Evolutionary conservation across 73 alveolate species (phyloP).

Genomic region (Breviolum minutum): DNA sequence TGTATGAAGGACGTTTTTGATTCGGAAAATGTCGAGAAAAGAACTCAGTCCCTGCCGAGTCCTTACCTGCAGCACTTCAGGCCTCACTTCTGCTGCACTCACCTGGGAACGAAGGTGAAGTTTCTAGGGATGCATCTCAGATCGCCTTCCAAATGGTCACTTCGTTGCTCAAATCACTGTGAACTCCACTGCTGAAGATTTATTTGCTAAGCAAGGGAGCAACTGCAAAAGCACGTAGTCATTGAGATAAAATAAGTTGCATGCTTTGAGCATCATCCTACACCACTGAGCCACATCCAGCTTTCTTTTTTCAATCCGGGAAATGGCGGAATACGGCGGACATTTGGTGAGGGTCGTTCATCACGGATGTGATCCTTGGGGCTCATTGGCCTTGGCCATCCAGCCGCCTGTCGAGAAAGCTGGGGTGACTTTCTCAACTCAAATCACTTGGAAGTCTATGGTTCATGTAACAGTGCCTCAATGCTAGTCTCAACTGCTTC

Average conservation of each 20-base stretch:
- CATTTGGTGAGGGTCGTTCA: conserved; percentile 45
- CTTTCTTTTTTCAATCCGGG: conserved; percentile 7
- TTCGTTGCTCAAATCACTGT: too few species aligned
- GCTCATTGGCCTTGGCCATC: conserved; percentile 64
- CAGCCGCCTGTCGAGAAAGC: conserved; percentile 5
- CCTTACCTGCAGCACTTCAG: conserved; percentile 27
- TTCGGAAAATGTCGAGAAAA: neutral
- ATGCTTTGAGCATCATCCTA: neutral
- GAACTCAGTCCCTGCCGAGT: neutral
- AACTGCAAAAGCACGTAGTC: neutral
- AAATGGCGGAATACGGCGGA: conserved; percentile 43
- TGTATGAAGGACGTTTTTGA: too few species aligned
- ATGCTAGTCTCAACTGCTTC: too few species aligned
- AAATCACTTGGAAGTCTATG: too few species aligned
- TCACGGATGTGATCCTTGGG: conserved; percentile 79
- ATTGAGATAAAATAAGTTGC: neutral
- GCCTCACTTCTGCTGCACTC: conserved; percentile 34
- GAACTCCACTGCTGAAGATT: too few species aligned
- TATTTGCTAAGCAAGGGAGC: too few species aligned
- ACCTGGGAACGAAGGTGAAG: neutral
- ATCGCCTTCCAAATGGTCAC: too few species aligned
- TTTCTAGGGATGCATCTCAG: too few species aligned
- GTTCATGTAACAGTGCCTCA: too few species aligned
- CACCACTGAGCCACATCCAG: neutral
- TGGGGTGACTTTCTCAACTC: too few species aligned